Evolutionary conservation across 768 basidiomycete genomes (phyloP).

Genomic region (Kwoniella sp.): DNA sequence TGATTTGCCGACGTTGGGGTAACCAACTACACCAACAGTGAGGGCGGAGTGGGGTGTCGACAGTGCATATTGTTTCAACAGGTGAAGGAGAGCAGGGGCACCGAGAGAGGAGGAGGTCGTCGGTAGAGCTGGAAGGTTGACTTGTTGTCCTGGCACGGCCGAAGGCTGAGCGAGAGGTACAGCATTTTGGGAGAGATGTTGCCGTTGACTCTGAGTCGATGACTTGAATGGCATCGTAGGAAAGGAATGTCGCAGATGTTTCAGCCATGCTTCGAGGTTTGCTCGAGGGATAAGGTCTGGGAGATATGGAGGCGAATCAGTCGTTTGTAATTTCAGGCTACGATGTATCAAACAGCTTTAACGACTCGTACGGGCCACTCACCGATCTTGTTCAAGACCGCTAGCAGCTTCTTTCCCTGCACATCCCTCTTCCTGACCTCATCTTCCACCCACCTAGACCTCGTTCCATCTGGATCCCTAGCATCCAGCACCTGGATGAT

Average conservation of each 20-base stretch:
- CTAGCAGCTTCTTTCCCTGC: conserved; percentile 88
- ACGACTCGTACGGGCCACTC: too few species aligned
- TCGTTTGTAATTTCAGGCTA: not conserved
- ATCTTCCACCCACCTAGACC: conserved; percentile 89
- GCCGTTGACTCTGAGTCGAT: conserved; percentile 73
- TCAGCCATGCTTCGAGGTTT: conserved; percentile 87
- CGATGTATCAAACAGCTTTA: too few species aligned
- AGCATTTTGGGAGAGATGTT: conserved; percentile 67
- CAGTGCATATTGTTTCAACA: conserved; percentile 65
- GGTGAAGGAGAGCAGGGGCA: conserved; percentile 65
- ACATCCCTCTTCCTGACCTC: conserved; percentile 81
- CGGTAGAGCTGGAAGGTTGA: conserved; percentile 40
- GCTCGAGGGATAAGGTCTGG: conserved; percentile 86
- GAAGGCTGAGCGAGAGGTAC: conserved; percentile 39
- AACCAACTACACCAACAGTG: conserved; percentile 57
- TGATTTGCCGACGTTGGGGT: conserved; percentile 57
- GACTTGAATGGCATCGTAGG: conserved; percentile 91
- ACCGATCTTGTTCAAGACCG: conserved; percentile 98
- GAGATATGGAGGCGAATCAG: too few species aligned
- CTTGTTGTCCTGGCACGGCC: conserved; percentile 38
- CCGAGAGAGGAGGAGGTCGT: conserved; percentile 54
- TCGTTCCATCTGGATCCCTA: conserved; percentile 88
- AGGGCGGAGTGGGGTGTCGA: conserved; percentile 55
- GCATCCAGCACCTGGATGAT: conserved; percentile 82
- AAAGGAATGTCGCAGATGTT: conserved; percentile 85